phyloP scores from a whole-genome alignment of 2,329 filamentous ascomycete species.

The Cladosporium sp. region DNA sequence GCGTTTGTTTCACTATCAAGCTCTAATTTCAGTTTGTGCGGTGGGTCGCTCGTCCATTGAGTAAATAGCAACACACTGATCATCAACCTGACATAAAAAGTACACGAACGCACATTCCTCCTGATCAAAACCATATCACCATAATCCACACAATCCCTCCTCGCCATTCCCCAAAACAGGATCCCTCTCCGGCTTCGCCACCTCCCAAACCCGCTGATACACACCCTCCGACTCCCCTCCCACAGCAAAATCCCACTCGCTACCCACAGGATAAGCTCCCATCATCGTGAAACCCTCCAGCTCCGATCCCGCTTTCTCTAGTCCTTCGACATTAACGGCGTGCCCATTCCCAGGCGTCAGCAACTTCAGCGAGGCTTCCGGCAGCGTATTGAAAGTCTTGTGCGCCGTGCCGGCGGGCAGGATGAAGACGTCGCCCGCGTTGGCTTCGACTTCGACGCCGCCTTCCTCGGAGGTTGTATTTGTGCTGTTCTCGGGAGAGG shows the following conservation, averaged over 20 bases:
- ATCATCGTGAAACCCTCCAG: conserved; percentile 56
- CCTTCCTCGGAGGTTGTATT: conserved; percentile 44
- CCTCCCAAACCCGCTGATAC: conserved; percentile 49
- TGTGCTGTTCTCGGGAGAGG: conserved; percentile 36
- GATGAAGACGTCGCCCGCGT: conserved; percentile 59
- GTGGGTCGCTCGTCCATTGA: neutral
- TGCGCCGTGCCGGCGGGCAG: conserved; percentile 59
- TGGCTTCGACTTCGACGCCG: conserved; percentile 51
- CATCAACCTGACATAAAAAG: neutral
- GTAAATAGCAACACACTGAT: neutral
- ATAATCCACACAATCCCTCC: conserved; percentile 42
- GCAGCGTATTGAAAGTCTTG: conserved; percentile 52
- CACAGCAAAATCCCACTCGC: conserved; percentile 53
- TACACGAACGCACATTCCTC: neutral
- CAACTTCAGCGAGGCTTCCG: conserved; percentile 41
- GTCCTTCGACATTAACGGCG: conserved; percentile 37
- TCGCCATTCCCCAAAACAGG: conserved; percentile 46
- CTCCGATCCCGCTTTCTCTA: conserved; percentile 36
- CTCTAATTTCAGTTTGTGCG: neutral
- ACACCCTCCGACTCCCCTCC: conserved; percentile 29
- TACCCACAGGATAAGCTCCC: conserved; percentile 55
- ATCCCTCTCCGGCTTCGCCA: conserved; percentile 49
- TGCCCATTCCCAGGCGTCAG: conserved; percentile 48
- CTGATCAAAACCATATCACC: conserved; percentile 15
- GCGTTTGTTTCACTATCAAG: neutral